A percentile compares a stretch with the other conserved stretches of the same genome.
Conservation (phyloP, 179 eudicot genomes). For the Actinidia polygama region DNA sequence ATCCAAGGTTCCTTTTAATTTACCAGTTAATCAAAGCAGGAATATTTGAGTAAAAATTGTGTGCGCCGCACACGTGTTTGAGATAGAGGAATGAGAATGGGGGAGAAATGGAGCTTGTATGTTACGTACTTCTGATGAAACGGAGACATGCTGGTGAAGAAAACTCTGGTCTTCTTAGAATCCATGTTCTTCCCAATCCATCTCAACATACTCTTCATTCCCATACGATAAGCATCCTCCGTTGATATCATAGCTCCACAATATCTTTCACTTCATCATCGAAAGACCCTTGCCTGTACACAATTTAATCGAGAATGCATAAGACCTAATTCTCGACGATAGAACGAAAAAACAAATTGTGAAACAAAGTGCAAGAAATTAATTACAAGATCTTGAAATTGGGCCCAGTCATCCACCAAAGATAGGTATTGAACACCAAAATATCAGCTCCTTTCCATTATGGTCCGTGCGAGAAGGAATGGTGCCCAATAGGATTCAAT, state of each 20-base stretch:
- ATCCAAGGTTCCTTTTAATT: too few species aligned
- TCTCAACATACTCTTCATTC: conserved; percentile 81
- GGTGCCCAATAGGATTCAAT: conserved; percentile 99
- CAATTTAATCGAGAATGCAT: not conserved
- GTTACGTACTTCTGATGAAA: conserved; percentile 72
- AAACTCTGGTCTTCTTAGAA: conserved; percentile 69
- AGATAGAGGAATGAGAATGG: too few species aligned
- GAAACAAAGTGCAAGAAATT: too few species aligned
- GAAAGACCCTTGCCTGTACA: conserved; percentile 80
- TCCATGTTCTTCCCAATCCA: conserved; percentile 87
- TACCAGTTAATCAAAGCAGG: too few species aligned
- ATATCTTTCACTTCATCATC: conserved; percentile 68
- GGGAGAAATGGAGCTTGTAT: too few species aligned
- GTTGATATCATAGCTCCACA: conserved; percentile 58
- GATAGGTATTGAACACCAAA: conserved; percentile 84
- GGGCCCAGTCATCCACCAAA: conserved; percentile 98
- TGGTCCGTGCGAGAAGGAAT: conserved; percentile 79
- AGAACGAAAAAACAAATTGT: not conserved
- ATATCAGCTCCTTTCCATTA: conserved; percentile 89
- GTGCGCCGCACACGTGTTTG: too few species aligned
- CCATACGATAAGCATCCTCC: conserved; percentile 86
- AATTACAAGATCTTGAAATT: conserved; percentile 76
- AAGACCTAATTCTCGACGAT: not conserved
- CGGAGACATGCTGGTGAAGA: conserved; percentile 92
- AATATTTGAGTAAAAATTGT: too few species aligned